Conservation (phyloP, 345 rosid genomes). For the Acer negundo region DNA sequence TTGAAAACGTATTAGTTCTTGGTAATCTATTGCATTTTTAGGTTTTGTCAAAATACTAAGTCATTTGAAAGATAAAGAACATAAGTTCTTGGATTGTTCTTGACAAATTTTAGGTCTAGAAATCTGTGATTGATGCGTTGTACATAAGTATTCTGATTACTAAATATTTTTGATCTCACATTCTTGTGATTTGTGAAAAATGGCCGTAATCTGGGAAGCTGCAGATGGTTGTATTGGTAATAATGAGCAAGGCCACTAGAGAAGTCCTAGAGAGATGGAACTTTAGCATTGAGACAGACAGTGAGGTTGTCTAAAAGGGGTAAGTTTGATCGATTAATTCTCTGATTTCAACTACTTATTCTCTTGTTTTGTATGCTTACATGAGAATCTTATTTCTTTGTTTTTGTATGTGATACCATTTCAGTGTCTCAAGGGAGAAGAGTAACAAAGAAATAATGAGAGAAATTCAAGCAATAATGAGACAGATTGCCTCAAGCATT, state of each 20-base stretch:
- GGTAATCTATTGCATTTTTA: no score
- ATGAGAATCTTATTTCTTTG: conserved; percentile 7
- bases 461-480: conserved; percentile 94
- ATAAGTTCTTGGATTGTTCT: neutral
- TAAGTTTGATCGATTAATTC: conserved; percentile 17
- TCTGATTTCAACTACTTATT: neutral
- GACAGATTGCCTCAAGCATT: conserved; percentile 92
- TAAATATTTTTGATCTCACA: conserved; percentile 17
- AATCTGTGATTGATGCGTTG: neutral
- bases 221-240: conserved; percentile 83
- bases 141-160: conserved; percentile 3
- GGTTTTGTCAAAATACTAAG: neutral
- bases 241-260: conserved; percentile 77
- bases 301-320: conserved; percentile 86
- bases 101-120: neutral
- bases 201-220: conserved; percentile 92
- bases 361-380: neutral
- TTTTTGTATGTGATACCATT: neutral
- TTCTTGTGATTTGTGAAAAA: conserved; percentile 44
- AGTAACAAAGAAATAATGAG: conserved; percentile 96
- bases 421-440: conserved; percentile 88
- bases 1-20: no score
- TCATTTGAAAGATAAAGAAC: no score
- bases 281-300: conserved; percentile 83
- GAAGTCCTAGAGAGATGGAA: conserved; percentile 98